phyloP scores from a whole-genome alignment of 1,284 basidiomycete species.

The Trichosporon inkin region DNA sequence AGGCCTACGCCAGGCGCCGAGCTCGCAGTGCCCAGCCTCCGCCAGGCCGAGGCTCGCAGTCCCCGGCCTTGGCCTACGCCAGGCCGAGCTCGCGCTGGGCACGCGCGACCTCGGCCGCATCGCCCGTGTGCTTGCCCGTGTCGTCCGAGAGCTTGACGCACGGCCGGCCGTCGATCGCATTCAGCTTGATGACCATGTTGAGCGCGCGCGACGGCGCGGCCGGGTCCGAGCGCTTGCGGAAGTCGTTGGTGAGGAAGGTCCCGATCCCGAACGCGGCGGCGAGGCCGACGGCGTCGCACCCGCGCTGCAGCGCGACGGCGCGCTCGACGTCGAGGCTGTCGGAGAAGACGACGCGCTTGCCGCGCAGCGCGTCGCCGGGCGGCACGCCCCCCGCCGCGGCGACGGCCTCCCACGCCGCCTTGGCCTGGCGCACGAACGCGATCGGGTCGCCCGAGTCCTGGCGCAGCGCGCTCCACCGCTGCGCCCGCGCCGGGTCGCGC shows the following conservation, averaged over 20 bases:
- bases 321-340: conserved; percentile 72
- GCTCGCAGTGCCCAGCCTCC: too few species aligned
- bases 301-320: conserved; percentile 64
- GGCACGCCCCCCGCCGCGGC: conserved; percentile 44
- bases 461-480: conserved; percentile 73
- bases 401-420: conserved; percentile 56
- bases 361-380: conserved; percentile 58
- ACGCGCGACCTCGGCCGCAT: conserved; percentile 39
- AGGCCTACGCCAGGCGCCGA: too few species aligned
- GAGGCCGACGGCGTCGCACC: conserved; percentile 70
- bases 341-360: conserved; percentile 75
- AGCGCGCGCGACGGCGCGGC: conserved; percentile 68
- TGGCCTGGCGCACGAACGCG: conserved; percentile 66
- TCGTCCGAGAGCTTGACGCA: conserved; percentile 94
- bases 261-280: conserved; percentile 82
- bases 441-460: conserved; percentile 90
- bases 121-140: conserved; percentile 59
- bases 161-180: conserved; percentile 61
- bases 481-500: conserved; percentile 59
- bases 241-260: conserved; percentile 86
- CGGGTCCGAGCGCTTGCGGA: conserved; percentile 59
- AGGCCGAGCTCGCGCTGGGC: conserved; percentile 39
- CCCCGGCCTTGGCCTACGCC: too few species aligned
- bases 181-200: conserved; percentile 91
- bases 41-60: too few species aligned